Conservation (phyloP, 2,329 filamentous ascomycete genomes). For the Xylaria sp. region DNA sequence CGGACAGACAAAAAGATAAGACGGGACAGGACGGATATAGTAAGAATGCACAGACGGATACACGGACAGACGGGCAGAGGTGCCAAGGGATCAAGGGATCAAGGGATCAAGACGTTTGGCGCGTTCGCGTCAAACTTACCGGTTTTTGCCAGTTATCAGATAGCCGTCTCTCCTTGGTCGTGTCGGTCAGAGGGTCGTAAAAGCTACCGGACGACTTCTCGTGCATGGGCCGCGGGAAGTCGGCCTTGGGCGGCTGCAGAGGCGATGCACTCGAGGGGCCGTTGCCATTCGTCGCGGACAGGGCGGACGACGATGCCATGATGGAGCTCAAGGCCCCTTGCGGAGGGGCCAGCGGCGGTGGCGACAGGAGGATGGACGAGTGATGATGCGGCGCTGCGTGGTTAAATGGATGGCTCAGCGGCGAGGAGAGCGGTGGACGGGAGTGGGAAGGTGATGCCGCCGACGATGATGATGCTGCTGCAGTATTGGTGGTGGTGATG, state of each 20-base stretch:
- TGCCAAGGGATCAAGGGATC: too few species aligned
- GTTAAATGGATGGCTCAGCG: conserved; percentile 45
- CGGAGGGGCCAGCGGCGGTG: conserved; percentile 48
- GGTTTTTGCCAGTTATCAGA: conserved; percentile 50
- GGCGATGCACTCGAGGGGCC: conserved; percentile 49
- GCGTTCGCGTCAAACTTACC: conserved; percentile 41
- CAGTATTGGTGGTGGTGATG: conserved; percentile 14
- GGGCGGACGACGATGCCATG: conserved; percentile 47
- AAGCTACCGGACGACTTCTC: conserved; percentile 56
- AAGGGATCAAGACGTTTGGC: not conserved
- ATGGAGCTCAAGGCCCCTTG: conserved; percentile 48
- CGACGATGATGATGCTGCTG: conserved; percentile 23
- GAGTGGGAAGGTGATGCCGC: conserved; percentile 40
- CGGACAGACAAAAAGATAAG: not conserved
- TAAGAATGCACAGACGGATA: conserved; percentile 1
- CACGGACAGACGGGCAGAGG: conserved; percentile 23
- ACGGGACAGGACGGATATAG: not conserved
- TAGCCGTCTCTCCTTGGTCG: conserved; percentile 53
- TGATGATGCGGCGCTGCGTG: conserved; percentile 44
- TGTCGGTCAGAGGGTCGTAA: conserved; percentile 58
- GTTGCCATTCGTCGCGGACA: conserved; percentile 46
- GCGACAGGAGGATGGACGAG: conserved; percentile 31
- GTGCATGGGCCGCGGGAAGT: conserved; percentile 49
- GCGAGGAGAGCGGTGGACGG: conserved; percentile 44
- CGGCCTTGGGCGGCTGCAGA: conserved; percentile 48